Evolutionary conservation across 1,139 yeast genomes (phyloP).

Genomic region (Trichomonascaceae sp.): DNA sequence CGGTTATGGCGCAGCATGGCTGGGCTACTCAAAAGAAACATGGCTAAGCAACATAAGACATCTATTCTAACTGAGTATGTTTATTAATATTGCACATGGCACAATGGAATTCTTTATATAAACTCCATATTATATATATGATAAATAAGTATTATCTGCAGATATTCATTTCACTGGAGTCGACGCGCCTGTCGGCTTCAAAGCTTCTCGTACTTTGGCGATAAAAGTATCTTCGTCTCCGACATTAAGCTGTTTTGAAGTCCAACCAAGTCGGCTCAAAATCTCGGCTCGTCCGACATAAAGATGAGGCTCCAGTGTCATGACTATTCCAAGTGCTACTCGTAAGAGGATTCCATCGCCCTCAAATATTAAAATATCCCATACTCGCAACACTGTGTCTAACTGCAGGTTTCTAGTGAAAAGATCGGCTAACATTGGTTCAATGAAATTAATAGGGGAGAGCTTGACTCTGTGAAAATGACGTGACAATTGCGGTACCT

Average conservation of each 20-base stretch:
- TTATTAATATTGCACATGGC: constrained; percentile 1
- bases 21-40: not conserved
- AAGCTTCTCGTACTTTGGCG: constrained; percentile 35
- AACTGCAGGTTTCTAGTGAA: constrained; percentile 35
- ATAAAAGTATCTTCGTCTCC: constrained; percentile 49
- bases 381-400: constrained; percentile 38
- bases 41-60: not conserved
- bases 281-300: constrained; percentile 48
- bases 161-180: not conserved
- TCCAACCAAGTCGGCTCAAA: constrained; percentile 32
- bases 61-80: not conserved
- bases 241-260: constrained; percentile 34
- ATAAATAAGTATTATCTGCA: not conserved
- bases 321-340: constrained; percentile 44
- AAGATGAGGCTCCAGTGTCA: constrained; percentile 45
- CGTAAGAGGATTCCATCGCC: constrained; percentile 48
- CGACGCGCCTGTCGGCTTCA: constrained; percentile 15
- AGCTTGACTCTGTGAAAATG: constrained; percentile 45
- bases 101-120: not conserved
- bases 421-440: constrained; percentile 34
- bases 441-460: constrained; percentile 34
- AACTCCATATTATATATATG: not conserved
- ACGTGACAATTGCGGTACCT: constrained; percentile 41
- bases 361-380: constrained; percentile 60
- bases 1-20: too few relatives aligned